phyloP scores from a whole-genome alignment of 2,329 filamentous ascomycete species.

The Cordyceps pruinosa region DNA sequence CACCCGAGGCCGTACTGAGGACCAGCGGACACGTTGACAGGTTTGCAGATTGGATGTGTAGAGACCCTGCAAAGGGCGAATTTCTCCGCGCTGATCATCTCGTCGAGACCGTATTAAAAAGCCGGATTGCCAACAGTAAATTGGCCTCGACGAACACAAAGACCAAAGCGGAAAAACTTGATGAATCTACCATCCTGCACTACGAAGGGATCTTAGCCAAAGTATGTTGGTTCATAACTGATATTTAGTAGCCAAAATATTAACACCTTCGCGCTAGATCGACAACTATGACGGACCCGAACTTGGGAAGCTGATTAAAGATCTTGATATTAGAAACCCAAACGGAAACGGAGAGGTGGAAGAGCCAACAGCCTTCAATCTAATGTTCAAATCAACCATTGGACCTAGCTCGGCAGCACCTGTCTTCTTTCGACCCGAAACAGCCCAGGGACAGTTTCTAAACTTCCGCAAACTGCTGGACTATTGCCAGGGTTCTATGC shows the following conservation, averaged over 20 bases:
- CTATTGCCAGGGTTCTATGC: conserved; percentile 61
- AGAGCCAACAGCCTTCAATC: conserved; percentile 60
- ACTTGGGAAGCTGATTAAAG: conserved; percentile 55
- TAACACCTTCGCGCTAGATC: conserved; percentile 30
- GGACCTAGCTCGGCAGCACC: conserved; percentile 57
- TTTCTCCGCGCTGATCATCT: conserved; percentile 63
- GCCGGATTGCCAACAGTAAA: conserved; percentile 40
- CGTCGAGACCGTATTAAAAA: conserved; percentile 59
- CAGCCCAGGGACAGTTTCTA: conserved; percentile 62
- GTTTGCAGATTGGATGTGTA: conserved; percentile 67
- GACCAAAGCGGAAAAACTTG: conserved; percentile 53
- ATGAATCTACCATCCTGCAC: conserved; percentile 54
- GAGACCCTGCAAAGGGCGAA: conserved; percentile 62
- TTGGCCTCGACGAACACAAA: conserved; percentile 45
- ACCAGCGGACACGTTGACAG: conserved; percentile 65
- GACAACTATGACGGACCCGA: conserved; percentile 60
- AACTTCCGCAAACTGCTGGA: conserved; percentile 63
- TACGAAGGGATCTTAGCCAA: conserved; percentile 61
- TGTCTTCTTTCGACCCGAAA: conserved; percentile 58
- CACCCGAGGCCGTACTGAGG: conserved; percentile 61
- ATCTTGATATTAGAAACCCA: conserved; percentile 61
- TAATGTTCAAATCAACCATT: conserved; percentile 66
- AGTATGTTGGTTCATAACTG: conserved; percentile 15
- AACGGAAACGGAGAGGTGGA: conserved; percentile 51
- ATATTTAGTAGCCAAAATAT: neutral